Evolutionary conservation across 345 rosid species (phyloP), one percentile per base, ranked within the genome.

Genomic region (Nasturtium officinale): DNA sequence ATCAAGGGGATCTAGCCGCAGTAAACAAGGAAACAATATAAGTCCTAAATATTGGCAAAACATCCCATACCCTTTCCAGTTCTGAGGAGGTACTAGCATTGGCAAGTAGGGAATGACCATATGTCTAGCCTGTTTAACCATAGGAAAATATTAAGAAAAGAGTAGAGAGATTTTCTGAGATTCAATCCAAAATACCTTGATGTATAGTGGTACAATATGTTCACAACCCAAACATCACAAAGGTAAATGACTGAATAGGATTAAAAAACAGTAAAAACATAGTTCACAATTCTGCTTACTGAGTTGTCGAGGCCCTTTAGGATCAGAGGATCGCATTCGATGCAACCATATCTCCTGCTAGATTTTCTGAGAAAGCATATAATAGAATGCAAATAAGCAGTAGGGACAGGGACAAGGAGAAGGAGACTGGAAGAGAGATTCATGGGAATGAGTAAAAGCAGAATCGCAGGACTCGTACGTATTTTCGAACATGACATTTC

Each of bases 41-140:
- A 60, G 58, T 61, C 32, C 51, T 53, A 42, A 43, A 12, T 60
- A 67, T 33, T 52, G 32, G 50, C 5, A 32, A 61, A 55, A 43
- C 43, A 84, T 43, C n/a, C 13, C 87, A 72, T 90, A 96, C 99
- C 96, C 92, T 74, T 82, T 87, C 99, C 99, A 96, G 72, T 92
- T 86, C 79, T 71, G 28, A 20, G 99, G 98, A 67, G 99, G 96
- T 69, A 96, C 80, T 78, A 96, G 62, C 99, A 96, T 96, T 42
- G 99, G 99, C 94, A 96, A 84, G 77, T 96, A 92, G 73, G 98
- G 98, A 73, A 96, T 89, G 77, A 96, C 96, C 98, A 92, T 92
- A 82, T 92, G 96, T 77, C 92, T 86, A 54, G 96, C 99, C 99
- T 96, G 96, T 42, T 77, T 38, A 32, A 55, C 77, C 33, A 55